Evolutionary conservation across 768 basidiomycete species (phyloP).

Genomic region (Serpula lacrymans): DNA sequence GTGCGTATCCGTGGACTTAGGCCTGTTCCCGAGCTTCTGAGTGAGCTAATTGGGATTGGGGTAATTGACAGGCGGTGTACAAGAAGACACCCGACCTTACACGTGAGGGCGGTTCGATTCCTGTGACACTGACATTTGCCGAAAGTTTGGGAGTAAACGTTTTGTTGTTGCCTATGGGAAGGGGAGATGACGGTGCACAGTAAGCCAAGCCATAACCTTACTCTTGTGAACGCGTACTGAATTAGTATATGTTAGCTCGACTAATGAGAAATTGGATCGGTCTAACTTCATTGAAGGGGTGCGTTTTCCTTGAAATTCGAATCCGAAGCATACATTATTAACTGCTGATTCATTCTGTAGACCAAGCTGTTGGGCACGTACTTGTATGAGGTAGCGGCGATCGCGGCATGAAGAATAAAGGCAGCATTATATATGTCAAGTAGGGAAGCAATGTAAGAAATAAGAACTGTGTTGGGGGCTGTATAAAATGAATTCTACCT

Average conservation of each 20-base stretch:
- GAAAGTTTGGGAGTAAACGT: conserved; percentile 86
- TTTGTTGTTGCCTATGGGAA: conserved; percentile 85
- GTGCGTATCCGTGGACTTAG: conserved; percentile 27
- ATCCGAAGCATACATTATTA: not conserved
- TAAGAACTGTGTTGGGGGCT: too few species aligned
- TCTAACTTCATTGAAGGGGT: conserved; percentile 88
- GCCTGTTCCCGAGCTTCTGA: not conserved
- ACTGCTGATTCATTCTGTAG: conserved; percentile 11
- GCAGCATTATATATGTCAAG: too few species aligned
- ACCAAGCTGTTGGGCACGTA: conserved; percentile 32
- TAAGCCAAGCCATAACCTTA: too few species aligned
- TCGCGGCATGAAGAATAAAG: too few species aligned
- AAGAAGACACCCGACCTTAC: conserved; percentile 75
- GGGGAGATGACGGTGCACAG: conserved; percentile 95
- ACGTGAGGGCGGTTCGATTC: conserved; percentile 92
- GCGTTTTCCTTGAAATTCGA: conserved; percentile 20
- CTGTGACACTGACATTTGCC: conserved; percentile 91
- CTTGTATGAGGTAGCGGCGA: conserved; percentile 30
- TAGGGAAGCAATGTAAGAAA: too few species aligned
- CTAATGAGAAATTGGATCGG: conserved; percentile 91
- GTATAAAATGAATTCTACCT: too few species aligned
- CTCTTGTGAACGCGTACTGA: too few species aligned
- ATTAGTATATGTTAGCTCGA: conserved; percentile 61
- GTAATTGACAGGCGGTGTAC: conserved; percentile 44
- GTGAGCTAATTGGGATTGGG: not conserved